Evolutionary conservation across 345 rosid genomes (phyloP).

Genomic region (sweet orange (Citrus sinensis)): DNA sequence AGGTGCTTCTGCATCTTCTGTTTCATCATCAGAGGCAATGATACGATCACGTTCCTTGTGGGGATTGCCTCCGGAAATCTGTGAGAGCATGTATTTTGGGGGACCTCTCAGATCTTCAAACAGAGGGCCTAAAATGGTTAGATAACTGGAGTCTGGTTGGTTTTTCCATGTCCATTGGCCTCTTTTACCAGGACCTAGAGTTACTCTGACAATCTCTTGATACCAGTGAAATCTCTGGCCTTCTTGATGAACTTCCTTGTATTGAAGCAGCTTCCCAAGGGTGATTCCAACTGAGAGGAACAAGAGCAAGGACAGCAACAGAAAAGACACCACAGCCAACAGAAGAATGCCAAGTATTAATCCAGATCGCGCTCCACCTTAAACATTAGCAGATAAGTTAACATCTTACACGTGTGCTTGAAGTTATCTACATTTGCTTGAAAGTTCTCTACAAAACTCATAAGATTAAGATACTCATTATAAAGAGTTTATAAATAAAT

Average conservation of each 20-base stretch:
- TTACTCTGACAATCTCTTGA: slow-evolving; percentile 75
- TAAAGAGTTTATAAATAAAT: too few species aligned
- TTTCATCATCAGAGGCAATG: slow-evolving; percentile 91
- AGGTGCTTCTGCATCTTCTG: slow-evolving; percentile 94
- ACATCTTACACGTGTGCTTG: neutral
- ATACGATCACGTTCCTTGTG: slow-evolving; percentile 51
- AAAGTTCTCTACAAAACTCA: neutral
- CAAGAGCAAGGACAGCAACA: slow-evolving; percentile 54
- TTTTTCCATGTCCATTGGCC: slow-evolving; percentile 97
- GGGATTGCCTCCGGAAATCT: slow-evolving; percentile 51
- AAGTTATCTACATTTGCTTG: neutral
- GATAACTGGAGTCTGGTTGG: slow-evolving; percentile 37
- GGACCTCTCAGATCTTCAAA: slow-evolving; percentile 94
- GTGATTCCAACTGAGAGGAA: slow-evolving; percentile 87
- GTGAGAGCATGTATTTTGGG: slow-evolving; percentile 94
- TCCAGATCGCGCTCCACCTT: slow-evolving; percentile 51
- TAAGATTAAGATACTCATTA: neutral
- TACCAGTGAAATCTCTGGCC: slow-evolving; percentile 83
- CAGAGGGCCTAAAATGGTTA: slow-evolving; percentile 60
- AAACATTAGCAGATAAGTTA: slow-evolving; percentile 19
- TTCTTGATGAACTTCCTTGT: slow-evolving; percentile 92
- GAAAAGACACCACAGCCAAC: slow-evolving; percentile 45
- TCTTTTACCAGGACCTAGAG: slow-evolving; percentile 91
- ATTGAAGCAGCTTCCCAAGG: slow-evolving; percentile 78
- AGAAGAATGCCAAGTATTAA: slow-evolving; percentile 53